Conservation (phyloP, 306 rosid genomes). For the Vigna radiata region DNA sequence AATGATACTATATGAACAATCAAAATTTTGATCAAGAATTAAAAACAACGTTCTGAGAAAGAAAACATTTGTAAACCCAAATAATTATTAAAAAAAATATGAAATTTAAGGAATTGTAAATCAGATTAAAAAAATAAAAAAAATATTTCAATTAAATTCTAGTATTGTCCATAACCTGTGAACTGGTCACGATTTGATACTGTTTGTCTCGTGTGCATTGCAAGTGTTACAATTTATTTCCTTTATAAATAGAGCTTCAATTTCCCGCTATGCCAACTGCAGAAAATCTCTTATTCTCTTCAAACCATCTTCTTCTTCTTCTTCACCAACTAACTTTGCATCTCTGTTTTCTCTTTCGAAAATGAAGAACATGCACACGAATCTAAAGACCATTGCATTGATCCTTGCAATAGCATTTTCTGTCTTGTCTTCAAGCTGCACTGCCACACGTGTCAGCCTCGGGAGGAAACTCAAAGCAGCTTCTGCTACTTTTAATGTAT, state of each 20-base stretch:
- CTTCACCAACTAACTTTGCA: background rate
- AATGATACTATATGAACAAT: too few relatives aligned
- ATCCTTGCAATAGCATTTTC: conserved; percentile 43
- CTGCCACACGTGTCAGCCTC: conserved; percentile 48
- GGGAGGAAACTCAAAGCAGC: conserved; percentile 53
- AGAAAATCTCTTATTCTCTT: conserved; percentile 31
- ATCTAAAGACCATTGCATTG: conserved; percentile 41
- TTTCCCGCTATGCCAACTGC: background rate
- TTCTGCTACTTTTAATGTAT: conserved; percentile 59
- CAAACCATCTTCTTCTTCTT: background rate
- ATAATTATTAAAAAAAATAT: too few relatives aligned
- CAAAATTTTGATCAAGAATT: too few relatives aligned
- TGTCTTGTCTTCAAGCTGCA: conserved; percentile 50
- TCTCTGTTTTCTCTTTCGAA: background rate
- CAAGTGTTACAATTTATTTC: conserved; percentile 43
- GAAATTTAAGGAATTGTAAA: too few relatives aligned
- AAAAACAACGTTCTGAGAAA: too few relatives aligned
- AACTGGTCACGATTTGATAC: conserved; percentile 39
- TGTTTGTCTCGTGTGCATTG: conserved; percentile 56
- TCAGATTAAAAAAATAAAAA: too few relatives aligned
- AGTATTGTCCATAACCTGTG: conserved; percentile 27
- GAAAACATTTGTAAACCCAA: too few relatives aligned
- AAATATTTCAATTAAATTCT: background rate
- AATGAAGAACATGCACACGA: conserved; percentile 38
- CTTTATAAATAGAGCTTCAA: conserved; percentile 49